Base-by-base conservation (phyloP, 805 yeast species). In the Candida pseudoglaebosa region DNA sequence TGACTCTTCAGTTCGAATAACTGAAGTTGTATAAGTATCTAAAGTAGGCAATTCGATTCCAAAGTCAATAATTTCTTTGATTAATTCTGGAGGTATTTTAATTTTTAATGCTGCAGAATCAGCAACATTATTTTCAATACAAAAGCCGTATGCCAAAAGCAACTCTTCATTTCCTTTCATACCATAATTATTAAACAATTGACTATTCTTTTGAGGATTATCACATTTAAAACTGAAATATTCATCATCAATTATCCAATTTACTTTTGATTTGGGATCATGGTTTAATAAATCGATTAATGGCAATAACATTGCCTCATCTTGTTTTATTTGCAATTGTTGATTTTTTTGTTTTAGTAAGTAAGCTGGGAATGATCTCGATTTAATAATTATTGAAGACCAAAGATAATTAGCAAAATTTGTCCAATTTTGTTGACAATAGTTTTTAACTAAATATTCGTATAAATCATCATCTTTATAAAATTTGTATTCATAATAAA, bases 91-190 rank as follows among this genome's bases (percentile, higher is more conserved):
- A 39, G 73, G 74, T 2, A 85, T 61, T 51, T 77, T 77, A 40
- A 88, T 66, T 4, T 83, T 72, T 32, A 89, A 67, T 12, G 78
- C 78, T 1, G 80, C 63, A 4, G 65, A 52, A 45, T 85, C 91
- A 24, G 77, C 77, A 7, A 63, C 62, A 48, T 84, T 84, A 34
- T 73, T 60, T 13, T 71, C 71, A 2, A 80, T 35, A 7, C 79
- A 73, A 59, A 90, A 90, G 0, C 97, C 97, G 56, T 90, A 90
- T 0, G 83, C 89, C 48, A 89, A 61, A 4, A 90, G 58, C 19
- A 89, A 59, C 46, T 87, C 95, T 46, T 85, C 95, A 52, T 88
- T 89, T 0, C 93, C 84, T 57, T 88, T 89, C 38, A 84, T 78
- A 2, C 96, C 97, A 58, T 90, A 89, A 58, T 86, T 85, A 55